Percentiles rank a stretch among this genome's conserved stretches.
Conservation (phyloP, 805 yeast genomes). For the Wickerhamiella musiphila region DNA sequence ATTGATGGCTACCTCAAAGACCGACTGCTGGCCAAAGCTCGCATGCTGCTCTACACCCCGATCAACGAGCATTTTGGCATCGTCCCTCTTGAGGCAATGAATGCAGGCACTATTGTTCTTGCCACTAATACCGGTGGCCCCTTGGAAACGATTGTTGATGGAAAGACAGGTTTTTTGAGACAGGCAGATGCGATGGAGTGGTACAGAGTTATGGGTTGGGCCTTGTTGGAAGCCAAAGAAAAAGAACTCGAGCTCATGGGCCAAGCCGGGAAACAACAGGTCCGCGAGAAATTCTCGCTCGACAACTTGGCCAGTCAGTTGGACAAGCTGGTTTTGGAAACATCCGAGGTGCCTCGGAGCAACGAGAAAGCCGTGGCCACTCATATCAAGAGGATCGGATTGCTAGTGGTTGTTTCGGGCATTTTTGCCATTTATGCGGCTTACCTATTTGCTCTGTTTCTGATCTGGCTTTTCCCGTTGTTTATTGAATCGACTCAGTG, state of each 20-base stretch:
- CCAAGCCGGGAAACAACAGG: slow-evolving; percentile 18
- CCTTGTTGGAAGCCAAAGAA: slow-evolving; percentile 10
- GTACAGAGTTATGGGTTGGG: slow-evolving; percentile 20
- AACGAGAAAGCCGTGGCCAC: slow-evolving; percentile 5
- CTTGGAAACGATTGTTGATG: slow-evolving; percentile 47
- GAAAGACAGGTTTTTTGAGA: slow-evolving; percentile 25
- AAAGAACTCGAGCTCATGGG: slow-evolving; percentile 18
- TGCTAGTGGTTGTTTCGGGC: not conserved
- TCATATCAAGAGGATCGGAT: slow-evolving; percentile 1
- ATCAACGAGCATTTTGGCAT: slow-evolving; percentile 90
- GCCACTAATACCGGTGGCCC: slow-evolving; percentile 92
- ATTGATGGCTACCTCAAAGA: slow-evolving; percentile 49
- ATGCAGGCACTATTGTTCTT: slow-evolving; percentile 61
- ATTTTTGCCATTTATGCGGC: not conserved
- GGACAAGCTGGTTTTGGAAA: slow-evolving; percentile 11
- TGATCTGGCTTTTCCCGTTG: slow-evolving; percentile 4
- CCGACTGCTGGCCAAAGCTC: slow-evolving; percentile 38
- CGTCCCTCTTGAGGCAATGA: slow-evolving; percentile 93
- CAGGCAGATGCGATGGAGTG: slow-evolving; percentile 20
- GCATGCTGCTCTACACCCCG: slow-evolving; percentile 71
- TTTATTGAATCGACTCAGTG: slow-evolving; percentile 8
- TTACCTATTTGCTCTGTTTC: not conserved
- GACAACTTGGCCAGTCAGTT: slow-evolving; percentile 19
- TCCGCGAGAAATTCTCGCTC: slow-evolving; percentile 19
- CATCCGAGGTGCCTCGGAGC: slow-evolving; percentile 10